phyloP scores from a whole-genome alignment of 2,329 filamentous ascomycete species.

The Gnomoniopsis sp. region DNA sequence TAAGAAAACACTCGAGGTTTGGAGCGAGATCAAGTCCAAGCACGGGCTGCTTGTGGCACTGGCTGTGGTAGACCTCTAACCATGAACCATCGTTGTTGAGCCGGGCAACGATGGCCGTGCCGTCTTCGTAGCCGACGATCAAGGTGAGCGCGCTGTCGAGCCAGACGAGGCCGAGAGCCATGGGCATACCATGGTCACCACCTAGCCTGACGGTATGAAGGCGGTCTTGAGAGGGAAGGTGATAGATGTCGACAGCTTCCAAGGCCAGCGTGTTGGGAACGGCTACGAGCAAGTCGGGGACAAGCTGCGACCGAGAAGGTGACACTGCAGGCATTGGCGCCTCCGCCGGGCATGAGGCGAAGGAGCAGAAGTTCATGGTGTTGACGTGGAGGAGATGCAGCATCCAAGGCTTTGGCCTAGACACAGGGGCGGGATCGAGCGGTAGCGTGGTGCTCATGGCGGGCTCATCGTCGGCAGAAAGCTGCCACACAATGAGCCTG shows the following conservation, averaged over 20 bases:
- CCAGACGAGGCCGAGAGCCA: slow-evolving; percentile 69
- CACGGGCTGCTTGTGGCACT: slow-evolving; percentile 75
- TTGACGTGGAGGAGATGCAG: slow-evolving; percentile 81
- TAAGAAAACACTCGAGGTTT: slow-evolving; percentile 60
- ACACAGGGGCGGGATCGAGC: slow-evolving; percentile 53
- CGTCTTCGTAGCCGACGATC: slow-evolving; percentile 81
- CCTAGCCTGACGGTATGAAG: slow-evolving; percentile 52
- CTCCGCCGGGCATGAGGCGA: slow-evolving; percentile 55
- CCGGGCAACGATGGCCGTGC: slow-evolving; percentile 64
- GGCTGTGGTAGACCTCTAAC: slow-evolving; percentile 57
- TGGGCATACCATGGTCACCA: slow-evolving; percentile 74
- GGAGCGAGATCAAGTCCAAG: slow-evolving; percentile 65
- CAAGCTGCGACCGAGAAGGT: slow-evolving; percentile 18
- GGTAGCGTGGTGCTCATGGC: slow-evolving; percentile 67
- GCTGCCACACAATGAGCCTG: slow-evolving; percentile 79
- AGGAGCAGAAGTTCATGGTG: slow-evolving; percentile 92
- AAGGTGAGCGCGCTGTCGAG: slow-evolving; percentile 53
- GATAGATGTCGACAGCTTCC: slow-evolving; percentile 79
- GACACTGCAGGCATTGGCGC: slow-evolving; percentile 22
- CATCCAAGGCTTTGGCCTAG: slow-evolving; percentile 73
- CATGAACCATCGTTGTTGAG: slow-evolving; percentile 43
- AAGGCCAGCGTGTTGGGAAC: slow-evolving; percentile 76
- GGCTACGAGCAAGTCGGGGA: slow-evolving; percentile 61
- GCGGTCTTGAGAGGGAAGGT: slow-evolving; percentile 72
- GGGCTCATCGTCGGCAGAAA: slow-evolving; percentile 58